Base-by-base conservation (phyloP, 1,284 basidiomycete genomes). In the Cutaneotrichosporon dermatis region DNA sequence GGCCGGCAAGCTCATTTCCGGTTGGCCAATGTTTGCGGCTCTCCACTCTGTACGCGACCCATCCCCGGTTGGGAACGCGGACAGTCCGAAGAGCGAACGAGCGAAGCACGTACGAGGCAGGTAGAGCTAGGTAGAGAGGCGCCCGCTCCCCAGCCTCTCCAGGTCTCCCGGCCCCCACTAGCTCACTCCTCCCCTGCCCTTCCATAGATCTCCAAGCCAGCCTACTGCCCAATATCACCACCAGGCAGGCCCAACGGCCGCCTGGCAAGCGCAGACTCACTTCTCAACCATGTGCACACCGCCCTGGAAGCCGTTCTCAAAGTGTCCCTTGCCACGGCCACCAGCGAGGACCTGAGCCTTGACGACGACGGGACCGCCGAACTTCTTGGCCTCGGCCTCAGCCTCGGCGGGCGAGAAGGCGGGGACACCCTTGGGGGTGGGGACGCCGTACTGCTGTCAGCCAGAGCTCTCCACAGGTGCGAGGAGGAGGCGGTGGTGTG, bases 321-420 rank as follows among this genome's bases (percentile, higher is more conserved):
- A 99, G 75, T 91, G 89, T 58, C 96, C 96, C 84, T 99, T 99
- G 69, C 96, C 96, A 76, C 96, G 87, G 70, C 96, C 96, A 74
- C 96, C 96, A 66, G 96, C 96, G 61, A 99, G 88, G 8, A 99
- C 96, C 79, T 99, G 96, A 35, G 75, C 96, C 82, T 99, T 99
- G 81, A 99, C 92, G 37, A 97, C 92, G 59, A 93, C 85, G 64
- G 84, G 83, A 88, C 92, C 89, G 89, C 90, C 88, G 73, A 98
- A 96, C 68, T 85, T 84, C 81, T 90, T 85, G 59, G 93, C 93
- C 55, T 92, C 92, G 67, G 88, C 82, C 79, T 85, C 90, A 7
- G 94, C 94, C 80, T 99, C 96, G 67, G 92, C 83, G 4, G 93
- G 85, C 15, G 90, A 85, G 78, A 89, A 90, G 51, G 96, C 96